Evolutionary conservation across 176 grass and related monocot species (phyloP), one percentile per base, ranked within the genome.

Genomic region (Secale cereale): DNA sequence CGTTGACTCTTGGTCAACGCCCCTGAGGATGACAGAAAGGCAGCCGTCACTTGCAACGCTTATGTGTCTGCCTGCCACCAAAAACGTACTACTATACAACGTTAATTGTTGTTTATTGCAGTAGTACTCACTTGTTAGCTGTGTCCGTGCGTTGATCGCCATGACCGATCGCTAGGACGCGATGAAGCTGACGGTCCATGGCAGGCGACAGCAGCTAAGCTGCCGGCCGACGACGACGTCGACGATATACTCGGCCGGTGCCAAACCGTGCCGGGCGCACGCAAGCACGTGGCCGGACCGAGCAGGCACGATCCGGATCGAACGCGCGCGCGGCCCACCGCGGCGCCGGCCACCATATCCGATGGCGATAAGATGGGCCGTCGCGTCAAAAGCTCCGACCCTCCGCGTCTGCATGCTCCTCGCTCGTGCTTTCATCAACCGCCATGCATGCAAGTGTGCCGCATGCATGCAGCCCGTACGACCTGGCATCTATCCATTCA

Each of bases 1-100:
- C 40, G 72, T 60, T 82, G 88, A 86, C 78, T 19, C 0, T 1
- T 1, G 64, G 79, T 86, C 84, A 56, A 68, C 72, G 25, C 72
- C 16, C 37, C 31, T 43, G 31, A 11, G 14, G 40, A 8, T 25
- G 50, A 59, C 62, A 19, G 60, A 81, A 70, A 37, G 62, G 62
- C 43, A 23, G 62, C 29, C 6, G 65, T 36, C 65, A 17, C 65
- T 65, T 19, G 15, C 63, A 16, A 65, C 19, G 8, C 32, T 22
- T 22, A 19, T 65, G 22, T n/a, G 22, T n/a, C 14, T 60, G 22
- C 57, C 14, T 26, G 45, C n/a, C 11, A 20, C 7, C 57, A 19
- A 50, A 65, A 20, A 57, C 52, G 48, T 17, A 36, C 75, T n/a
- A n/a, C n/a, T n/a, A n/a, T n/a, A 61, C 52, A 35, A 28, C 16